A percentile compares a stretch with the other conserved stretches of the same genome.
phyloP scores from a whole-genome alignment of 371 early-diverging fungal species.

The Mortierella sp. region DNA sequence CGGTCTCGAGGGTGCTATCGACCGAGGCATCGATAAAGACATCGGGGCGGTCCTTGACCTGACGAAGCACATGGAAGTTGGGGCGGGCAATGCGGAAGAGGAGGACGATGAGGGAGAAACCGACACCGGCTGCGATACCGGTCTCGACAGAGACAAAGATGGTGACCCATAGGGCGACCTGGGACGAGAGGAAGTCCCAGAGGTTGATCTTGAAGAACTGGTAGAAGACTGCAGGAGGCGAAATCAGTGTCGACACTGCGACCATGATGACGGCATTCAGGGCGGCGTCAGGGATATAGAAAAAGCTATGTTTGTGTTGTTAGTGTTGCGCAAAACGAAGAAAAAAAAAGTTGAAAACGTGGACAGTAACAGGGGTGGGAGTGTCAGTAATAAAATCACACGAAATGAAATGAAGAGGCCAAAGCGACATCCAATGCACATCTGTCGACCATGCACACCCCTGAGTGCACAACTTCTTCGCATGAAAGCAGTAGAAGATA shows the following conservation, averaged over 20 bases:
- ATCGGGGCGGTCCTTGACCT: constrained; percentile 50
- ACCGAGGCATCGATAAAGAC: constrained; percentile 45
- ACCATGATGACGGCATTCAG: constrained; percentile 84
- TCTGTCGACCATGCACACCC: too few species aligned
- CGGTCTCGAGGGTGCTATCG: constrained; percentile 40
- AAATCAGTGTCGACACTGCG: constrained; percentile 76
- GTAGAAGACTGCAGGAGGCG: constrained; percentile 62
- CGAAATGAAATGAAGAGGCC: too few species aligned
- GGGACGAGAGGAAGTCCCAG: constrained; percentile 54
- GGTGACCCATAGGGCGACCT: constrained; percentile 61
- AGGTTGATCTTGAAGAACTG: constrained; percentile 59
- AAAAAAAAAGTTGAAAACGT: background rate
- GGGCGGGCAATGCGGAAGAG: constrained; percentile 72
- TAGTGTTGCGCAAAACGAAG: constrained; percentile 2
- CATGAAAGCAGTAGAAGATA: background rate
- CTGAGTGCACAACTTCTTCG: too few species aligned
- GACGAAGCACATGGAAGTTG: constrained; percentile 45
- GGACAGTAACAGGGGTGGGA: background rate
- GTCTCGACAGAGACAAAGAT: constrained; percentile 67
- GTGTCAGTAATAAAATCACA: too few species aligned
- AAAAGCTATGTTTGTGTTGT: constrained; percentile 62
- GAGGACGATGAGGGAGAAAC: constrained; percentile 63
- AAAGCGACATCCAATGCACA: too few species aligned
- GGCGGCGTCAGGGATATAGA: constrained; percentile 83
- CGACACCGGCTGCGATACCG: constrained; percentile 68